Evolutionary conservation across 495 filamentous ascomycete species (phyloP).

Genomic region (Aspergillus baeticus): DNA sequence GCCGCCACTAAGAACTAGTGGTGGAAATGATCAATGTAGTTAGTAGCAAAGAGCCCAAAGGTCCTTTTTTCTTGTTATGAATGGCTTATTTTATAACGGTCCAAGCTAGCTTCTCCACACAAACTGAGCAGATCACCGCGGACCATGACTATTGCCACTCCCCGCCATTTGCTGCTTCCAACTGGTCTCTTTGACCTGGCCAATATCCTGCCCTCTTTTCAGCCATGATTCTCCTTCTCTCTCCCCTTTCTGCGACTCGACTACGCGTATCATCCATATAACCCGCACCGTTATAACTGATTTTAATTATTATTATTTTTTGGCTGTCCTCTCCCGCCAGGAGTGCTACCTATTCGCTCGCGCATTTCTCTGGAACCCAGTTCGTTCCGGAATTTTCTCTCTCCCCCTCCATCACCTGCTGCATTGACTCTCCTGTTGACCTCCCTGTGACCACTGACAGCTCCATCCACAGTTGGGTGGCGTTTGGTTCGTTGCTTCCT

Average conservation of each 20-base stretch:
- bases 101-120: neutral
- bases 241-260: neutral
- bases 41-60: no score
- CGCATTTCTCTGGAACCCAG: conserved; percentile 2
- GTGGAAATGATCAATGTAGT: no score
- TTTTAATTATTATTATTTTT: neutral
- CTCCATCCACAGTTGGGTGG: conserved; percentile 14
- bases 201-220: no score
- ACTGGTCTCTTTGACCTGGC: no score
- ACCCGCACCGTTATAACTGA: neutral
- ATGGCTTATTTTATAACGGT: neutral
- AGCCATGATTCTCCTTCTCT: no score
- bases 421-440: neutral
- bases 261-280: neutral
- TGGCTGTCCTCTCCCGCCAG: neutral
- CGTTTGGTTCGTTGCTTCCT: conserved; percentile 9
- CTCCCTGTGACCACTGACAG: conserved; percentile 6
- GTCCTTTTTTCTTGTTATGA: no score
- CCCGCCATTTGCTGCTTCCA: neutral
- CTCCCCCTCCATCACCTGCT: conserved; percentile 5
- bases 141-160: conserved; percentile 13
- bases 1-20: no score
- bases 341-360: neutral
- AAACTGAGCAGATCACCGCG: neutral
- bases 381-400: conserved; percentile 14